A percentile compares a stretch with the other conserved stretches of the same genome.
phyloP scores from a whole-genome alignment of 2,329 filamentous ascomycete genomes.

The Metarhizium album region DNA sequence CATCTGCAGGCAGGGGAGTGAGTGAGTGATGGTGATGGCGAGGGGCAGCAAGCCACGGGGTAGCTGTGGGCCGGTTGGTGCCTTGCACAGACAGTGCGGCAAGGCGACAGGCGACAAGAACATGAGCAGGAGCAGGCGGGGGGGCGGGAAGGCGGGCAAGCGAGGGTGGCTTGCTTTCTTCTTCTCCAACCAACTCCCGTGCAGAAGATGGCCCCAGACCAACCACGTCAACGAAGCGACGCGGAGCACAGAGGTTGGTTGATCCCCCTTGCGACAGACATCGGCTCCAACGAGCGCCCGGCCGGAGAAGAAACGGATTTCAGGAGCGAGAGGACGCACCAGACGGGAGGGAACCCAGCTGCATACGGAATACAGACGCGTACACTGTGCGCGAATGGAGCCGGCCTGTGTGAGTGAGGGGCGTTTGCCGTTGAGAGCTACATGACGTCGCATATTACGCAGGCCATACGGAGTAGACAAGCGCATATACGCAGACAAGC shows the following conservation, averaged over 20 bases:
- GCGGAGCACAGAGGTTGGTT: background rate
- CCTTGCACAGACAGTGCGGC: background rate
- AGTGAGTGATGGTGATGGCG: no score
- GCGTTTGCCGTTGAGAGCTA: no score
- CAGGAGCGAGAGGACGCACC: background rate
- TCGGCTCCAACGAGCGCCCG: no score
- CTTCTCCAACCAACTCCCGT: background rate
- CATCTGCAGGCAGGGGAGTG: background rate
- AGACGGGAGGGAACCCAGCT: background rate
- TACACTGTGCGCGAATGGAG: no score
- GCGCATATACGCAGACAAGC: no score
- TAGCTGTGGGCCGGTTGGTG: background rate
- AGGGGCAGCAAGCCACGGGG: background rate
- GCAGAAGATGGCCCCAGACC: background rate
- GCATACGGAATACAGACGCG: background rate
- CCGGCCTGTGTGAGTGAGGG: no score
- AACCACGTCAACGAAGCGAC: background rate
- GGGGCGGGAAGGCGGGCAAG: conserved; percentile 2
- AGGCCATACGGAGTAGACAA: no score
- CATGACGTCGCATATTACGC: no score
- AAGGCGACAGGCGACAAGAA: background rate
- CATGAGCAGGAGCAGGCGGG: background rate
- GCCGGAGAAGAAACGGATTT: background rate
- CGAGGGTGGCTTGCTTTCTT: conserved; percentile 4
- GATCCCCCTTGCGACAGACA: background rate